Conservation (phyloP, 257 asterid genomes). For the Nicotiana tabacum region DNA sequence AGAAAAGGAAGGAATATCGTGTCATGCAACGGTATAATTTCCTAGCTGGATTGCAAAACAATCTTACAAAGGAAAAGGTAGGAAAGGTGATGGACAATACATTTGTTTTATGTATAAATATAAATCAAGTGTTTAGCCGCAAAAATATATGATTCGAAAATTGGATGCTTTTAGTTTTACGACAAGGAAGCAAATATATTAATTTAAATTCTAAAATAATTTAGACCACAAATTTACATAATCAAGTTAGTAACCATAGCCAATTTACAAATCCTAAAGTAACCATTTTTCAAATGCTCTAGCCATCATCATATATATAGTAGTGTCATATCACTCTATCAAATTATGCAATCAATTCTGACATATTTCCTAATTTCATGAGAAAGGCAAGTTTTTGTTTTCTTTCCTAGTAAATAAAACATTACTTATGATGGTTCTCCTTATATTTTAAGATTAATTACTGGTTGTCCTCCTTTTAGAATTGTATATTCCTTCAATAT, state of each 20-base stretch:
- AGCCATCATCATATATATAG: not conserved
- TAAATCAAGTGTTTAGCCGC: not conserved
- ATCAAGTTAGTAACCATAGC: not conserved
- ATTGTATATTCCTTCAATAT: slow-evolving; percentile 18
- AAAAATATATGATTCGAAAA: not conserved
- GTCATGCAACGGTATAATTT: not conserved
- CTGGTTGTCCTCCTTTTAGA: not conserved
- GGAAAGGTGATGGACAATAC: not conserved
- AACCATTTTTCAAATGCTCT: not conserved
- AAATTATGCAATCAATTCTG: not conserved
- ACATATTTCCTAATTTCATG: not conserved
- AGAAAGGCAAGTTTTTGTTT: not conserved
- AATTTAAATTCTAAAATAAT: not conserved
- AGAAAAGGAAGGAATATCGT: not conserved
- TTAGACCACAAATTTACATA: not conserved
- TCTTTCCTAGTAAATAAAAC: not conserved
- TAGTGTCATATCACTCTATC: not conserved
- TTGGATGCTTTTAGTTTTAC: not conserved
- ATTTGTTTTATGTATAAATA: not conserved
- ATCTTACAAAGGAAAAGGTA: not conserved
- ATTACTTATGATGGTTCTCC: not conserved
- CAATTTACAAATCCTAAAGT: not conserved
- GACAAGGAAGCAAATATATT: not conserved
- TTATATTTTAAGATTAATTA: not conserved
- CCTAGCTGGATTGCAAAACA: not conserved